Percentiles rank a stretch among this genome's conserved stretches.
Conservation (phyloP, 768 basidiomycete genomes). For the Mycena sanguinolenta region DNA sequence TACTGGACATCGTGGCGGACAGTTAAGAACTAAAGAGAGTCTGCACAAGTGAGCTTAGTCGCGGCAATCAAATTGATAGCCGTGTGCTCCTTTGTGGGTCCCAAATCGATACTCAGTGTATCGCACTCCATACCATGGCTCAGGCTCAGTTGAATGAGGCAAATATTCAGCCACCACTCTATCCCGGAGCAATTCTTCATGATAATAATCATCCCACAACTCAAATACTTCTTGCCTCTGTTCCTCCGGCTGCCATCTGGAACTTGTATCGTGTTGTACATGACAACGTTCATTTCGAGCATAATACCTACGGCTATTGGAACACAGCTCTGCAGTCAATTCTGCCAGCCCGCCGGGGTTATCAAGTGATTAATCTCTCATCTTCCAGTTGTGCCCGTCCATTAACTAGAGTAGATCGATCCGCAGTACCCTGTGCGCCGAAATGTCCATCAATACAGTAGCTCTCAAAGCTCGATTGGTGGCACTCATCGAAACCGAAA, state of each 20-base stretch:
- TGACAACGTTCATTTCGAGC: conserved; percentile 8
- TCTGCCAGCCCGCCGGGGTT: not conserved
- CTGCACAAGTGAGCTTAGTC: no score
- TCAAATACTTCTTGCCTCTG: not conserved
- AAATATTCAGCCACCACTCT: not conserved
- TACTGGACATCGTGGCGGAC: no score
- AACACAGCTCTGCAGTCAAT: not conserved
- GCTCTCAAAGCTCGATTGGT: conserved; percentile 1
- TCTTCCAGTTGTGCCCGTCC: conserved; percentile 1
- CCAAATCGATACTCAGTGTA: no score
- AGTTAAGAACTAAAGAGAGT: no score
- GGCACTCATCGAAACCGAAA: conserved; percentile 8
- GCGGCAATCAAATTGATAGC: no score
- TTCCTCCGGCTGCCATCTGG: not conserved
- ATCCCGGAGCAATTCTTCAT: conserved; percentile 1
- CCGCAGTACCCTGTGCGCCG: conserved; percentile 4
- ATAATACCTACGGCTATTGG: not conserved
- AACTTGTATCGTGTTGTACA: conserved; percentile 10
- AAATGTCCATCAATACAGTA: conserved; percentile 5
- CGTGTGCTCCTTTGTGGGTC: no score
- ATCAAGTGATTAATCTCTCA: conserved; percentile 2
- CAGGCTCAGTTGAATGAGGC: conserved; percentile 8
- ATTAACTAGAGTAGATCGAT: conserved; percentile 1
- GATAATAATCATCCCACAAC: conserved; percentile 6
- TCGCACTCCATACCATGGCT: no score